Base-by-base conservation (phyloP, 116 monocot genomes). In the Papilionanthe hybrid region DNA sequence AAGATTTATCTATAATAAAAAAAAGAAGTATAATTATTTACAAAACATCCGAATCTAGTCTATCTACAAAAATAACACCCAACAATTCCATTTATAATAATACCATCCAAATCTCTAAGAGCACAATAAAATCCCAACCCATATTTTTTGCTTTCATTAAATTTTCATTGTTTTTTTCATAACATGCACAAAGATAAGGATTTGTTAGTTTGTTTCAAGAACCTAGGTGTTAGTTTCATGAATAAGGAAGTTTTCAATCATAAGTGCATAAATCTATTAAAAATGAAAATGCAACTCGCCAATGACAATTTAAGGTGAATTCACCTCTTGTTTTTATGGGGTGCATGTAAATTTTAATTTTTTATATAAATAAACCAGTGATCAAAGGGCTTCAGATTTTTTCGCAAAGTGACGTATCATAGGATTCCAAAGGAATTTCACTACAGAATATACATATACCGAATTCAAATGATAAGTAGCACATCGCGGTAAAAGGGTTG, bases 1-100 rank as follows among this genome's bases (percentile, higher is more conserved):
- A 9, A 43, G 44, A 43, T 69, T 69, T 69, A 69, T 69, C 69
- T 60, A 69, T 69, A 17, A 69, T 69, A 69, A 69, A 65, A 25
- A 23, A 65, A 11, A 48, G 17, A 53, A 53, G 53, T 15, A 53
- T 53, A 53, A 53, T 53, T 53, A 53, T 15, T 15, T 53, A 15
- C 17, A 53, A 15, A 53, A 53, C 53, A 53, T 15, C 15, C 53
- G 17, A 53, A 53, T 53, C 53, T 17, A 15, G 3, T 53, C 17
- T 53, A 53, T 53, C 17, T 53, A 15, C 48, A 48, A 53, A 15
- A 53, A 53, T 0, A 53, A 53, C 15, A 53, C 15, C 53, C 53
- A 53, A 53, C 53, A 2, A 4, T 15, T 15, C 12, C 53, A 53
- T 53, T 53, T 53, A 53, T 2, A 53, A 53, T 53, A 53, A 53